phyloP scores from a whole-genome alignment of 2,329 filamentous ascomycete species.

The Hirsutella minnesotensis region DNA sequence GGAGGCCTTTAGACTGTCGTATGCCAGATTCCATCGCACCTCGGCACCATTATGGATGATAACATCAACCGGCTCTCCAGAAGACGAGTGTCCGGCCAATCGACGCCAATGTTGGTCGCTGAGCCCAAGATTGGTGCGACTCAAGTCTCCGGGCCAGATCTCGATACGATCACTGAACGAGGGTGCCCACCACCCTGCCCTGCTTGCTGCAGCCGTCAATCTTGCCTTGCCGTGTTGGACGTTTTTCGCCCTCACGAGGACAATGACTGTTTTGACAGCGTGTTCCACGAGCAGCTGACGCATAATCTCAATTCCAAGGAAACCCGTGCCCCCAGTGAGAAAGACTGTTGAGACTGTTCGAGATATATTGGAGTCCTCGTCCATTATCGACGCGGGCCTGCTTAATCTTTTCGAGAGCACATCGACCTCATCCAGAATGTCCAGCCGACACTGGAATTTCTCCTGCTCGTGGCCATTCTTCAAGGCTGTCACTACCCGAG shows the following conservation, averaged over 20 bases:
- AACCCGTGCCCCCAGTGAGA: constrained; percentile 1
- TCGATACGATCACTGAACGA: background rate
- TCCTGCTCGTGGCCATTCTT: background rate
- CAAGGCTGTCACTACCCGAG: background rate
- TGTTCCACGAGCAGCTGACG: background rate
- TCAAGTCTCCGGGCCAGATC: background rate
- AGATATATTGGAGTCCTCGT: too few relatives aligned
- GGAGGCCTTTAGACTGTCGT: background rate
- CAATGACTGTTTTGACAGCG: background rate
- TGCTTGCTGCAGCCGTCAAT: background rate
- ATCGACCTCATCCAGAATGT: background rate
- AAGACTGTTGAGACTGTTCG: background rate
- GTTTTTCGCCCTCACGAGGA: background rate
- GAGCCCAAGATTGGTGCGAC: background rate
- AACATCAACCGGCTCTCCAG: background rate
- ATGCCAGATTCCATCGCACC: constrained; percentile 1
- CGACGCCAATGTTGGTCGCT: background rate
- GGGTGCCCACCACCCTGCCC: constrained; percentile 1
- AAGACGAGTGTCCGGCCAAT: background rate
- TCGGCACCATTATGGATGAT: constrained; percentile 1
- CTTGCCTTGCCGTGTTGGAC: background rate
- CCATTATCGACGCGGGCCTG: background rate
- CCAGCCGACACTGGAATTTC: background rate
- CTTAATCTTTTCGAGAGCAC: background rate
- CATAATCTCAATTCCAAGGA: constrained; percentile 2